A percentile compares a stretch with the other conserved stretches of the same genome.
phyloP scores from a whole-genome alignment of 306 rosid species.

The Trifolium pratense region DNA sequence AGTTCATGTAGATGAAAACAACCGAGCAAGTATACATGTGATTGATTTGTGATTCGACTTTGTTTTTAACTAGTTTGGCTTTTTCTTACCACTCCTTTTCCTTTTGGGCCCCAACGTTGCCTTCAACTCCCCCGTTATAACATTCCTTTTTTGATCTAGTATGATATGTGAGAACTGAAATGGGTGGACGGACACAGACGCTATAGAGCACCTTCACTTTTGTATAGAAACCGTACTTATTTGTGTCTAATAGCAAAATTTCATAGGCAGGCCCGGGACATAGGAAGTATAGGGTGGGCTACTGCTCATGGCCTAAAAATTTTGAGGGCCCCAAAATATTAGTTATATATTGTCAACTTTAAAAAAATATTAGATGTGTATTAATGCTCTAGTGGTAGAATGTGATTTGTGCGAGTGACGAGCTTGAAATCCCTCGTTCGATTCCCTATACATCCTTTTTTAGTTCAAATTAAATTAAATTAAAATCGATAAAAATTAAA shows the following conservation, averaged over 20 bases:
- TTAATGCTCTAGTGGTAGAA: no score
- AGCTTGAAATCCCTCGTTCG: no score
- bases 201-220: conserved; percentile 1
- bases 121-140: background rate
- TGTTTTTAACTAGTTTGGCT: background rate
- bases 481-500: no score
- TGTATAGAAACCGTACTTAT: background rate
- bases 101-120: background rate
- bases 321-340: no score
- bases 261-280: background rate
- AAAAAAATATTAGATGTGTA: no score
- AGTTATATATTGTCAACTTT: no score
- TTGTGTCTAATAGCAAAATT: no score
- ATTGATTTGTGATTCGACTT: conserved; percentile 16
- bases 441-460: no score
- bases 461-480: no score
- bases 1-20: conserved; percentile 8
- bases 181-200: background rate
- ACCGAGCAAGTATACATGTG: background rate
- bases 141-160: background rate
- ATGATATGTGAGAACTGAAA: background rate
- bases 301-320: no score
- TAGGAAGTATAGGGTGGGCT: no score
- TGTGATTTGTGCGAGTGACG: no score
- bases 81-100: background rate